Conservation (phyloP, 2,329 filamentous ascomycete species). For the Alternaria novae-zelandiae region DNA sequence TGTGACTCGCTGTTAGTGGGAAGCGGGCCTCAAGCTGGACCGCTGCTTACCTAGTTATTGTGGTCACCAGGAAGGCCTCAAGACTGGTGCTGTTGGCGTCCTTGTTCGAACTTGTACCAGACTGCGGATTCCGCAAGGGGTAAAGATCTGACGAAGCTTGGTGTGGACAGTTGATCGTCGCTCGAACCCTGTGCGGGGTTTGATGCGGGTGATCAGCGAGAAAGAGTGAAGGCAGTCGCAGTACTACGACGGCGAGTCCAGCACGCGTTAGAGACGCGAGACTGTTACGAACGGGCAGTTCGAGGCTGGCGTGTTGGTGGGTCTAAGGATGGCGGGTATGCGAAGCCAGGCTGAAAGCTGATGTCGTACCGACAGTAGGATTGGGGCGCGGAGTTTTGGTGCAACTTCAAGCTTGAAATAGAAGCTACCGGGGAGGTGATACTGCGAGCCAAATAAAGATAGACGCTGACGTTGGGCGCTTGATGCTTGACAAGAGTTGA, state of each 20-base stretch:
- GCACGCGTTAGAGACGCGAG: slow-evolving; percentile 33
- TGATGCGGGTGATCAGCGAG: slow-evolving; percentile 41
- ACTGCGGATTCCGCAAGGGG: slow-evolving; percentile 14
- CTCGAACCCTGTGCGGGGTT: slow-evolving; percentile 41
- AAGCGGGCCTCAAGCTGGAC: background rate
- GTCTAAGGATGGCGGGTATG: slow-evolving; percentile 39
- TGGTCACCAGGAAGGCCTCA: slow-evolving; percentile 9
- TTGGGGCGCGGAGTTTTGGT: slow-evolving; percentile 43
- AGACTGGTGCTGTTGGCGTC: background rate
- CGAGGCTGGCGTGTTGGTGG: slow-evolving; percentile 28
- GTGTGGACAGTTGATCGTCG: slow-evolving; percentile 33
- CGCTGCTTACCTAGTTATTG: slow-evolving; percentile 15
- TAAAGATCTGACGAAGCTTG: slow-evolving; percentile 35
- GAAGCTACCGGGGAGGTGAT: slow-evolving; percentile 38
- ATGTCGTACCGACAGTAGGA: slow-evolving; percentile 40
- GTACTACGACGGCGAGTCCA: slow-evolving; percentile 31
- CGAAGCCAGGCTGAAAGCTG: slow-evolving; percentile 44
- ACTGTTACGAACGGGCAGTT: slow-evolving; percentile 34
- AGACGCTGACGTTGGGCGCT: slow-evolving; percentile 29
- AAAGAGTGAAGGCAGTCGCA: slow-evolving; percentile 25
- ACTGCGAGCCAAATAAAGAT: slow-evolving; percentile 39
- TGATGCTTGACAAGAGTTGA: slow-evolving; percentile 24
- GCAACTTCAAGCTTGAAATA: slow-evolving; percentile 45
- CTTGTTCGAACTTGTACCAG: background rate
- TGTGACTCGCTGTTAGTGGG: slow-evolving; percentile 32